phyloP scores from a whole-genome alignment of 192 early-diverging fungal species.

The Coemansia interrupta region DNA sequence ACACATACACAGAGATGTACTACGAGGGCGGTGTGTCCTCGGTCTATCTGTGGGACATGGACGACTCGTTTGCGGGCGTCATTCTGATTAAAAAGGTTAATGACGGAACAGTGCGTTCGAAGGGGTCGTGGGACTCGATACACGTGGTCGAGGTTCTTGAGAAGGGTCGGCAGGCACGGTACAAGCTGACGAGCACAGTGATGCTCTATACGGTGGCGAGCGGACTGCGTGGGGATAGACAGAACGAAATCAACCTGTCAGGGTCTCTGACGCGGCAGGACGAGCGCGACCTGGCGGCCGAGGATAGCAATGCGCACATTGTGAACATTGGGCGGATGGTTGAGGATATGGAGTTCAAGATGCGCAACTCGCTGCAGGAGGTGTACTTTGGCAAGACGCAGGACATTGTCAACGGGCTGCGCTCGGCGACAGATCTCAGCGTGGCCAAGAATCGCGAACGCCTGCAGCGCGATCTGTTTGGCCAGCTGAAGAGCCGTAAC shows the following conservation, averaged over 20 bases:
- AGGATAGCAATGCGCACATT: slow-evolving; percentile 77
- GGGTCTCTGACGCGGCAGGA: slow-evolving; percentile 92
- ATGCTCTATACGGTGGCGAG: slow-evolving; percentile 87
- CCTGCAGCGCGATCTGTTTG: slow-evolving; percentile 76
- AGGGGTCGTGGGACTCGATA: slow-evolving; percentile 97
- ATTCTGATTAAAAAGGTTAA: slow-evolving; percentile 95
- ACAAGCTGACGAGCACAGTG: slow-evolving; percentile 95
- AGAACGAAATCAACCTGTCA: slow-evolving; percentile 72
- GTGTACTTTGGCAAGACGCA: slow-evolving; percentile 98
- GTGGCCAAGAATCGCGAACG: slow-evolving; percentile 74
- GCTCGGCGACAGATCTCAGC: slow-evolving; percentile 69
- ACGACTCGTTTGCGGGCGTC: slow-evolving; percentile 86
- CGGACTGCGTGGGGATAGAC: slow-evolving; percentile 50
- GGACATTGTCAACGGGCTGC: slow-evolving; percentile 92
- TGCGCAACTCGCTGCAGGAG: slow-evolving; percentile 89
- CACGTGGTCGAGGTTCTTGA: slow-evolving; percentile 92
- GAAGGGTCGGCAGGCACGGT: slow-evolving; percentile 79
- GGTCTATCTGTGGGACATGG: slow-evolving; percentile 91
- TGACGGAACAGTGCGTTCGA: slow-evolving; percentile 65
- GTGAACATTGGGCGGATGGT: slow-evolving; percentile 94
- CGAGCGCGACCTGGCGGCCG: slow-evolving; percentile 74
- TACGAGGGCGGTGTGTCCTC: slow-evolving; percentile 93
- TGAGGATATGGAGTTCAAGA: slow-evolving; percentile 97
- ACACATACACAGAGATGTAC: slow-evolving; percentile 91
- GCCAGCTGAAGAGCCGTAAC: slow-evolving; percentile 60